Conservation (phyloP, 345 rosid species). For the Arabis hirsuta region DNA sequence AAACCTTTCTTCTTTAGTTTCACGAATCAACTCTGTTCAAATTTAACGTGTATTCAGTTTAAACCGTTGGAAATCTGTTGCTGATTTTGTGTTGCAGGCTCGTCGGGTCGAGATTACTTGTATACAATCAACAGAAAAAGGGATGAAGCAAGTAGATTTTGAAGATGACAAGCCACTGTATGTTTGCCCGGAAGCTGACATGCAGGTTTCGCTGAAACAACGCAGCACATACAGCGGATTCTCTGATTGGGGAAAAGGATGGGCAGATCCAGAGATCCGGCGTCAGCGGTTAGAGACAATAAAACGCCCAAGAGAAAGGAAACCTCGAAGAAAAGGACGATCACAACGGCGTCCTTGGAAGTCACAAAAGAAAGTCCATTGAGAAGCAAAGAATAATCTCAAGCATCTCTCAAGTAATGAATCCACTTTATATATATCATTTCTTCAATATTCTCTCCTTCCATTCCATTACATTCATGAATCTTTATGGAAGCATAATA, state of each 20-base stretch:
- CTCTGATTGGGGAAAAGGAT: conserved; percentile 84
- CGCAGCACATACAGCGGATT: conserved; percentile 52
- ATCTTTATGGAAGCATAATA: conserved; percentile 42
- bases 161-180: conserved; percentile 49
- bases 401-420: conserved; percentile 25
- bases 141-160: conserved; percentile 54
- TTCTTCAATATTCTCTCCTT: conserved; percentile 7
- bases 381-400: conserved; percentile 41
- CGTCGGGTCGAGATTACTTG: conserved; percentile 73
- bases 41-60: neutral
- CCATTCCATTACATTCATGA: conserved; percentile 26
- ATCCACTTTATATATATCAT: conserved; percentile 23
- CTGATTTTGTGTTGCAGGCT: conserved; percentile 49
- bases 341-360: conserved; percentile 19
- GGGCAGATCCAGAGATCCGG: conserved; percentile 91
- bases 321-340: conserved; percentile 29
- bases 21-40: neutral
- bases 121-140: conserved; percentile 63
- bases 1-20: conserved; percentile 7
- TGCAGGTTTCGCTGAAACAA: conserved; percentile 57
- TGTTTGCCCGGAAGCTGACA: conserved; percentile 82
- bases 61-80: neutral
- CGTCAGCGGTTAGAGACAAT: conserved; percentile 56
- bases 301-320: conserved; percentile 32
- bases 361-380: conserved; percentile 30